Conservation (phyloP, 805 yeast species). For the Dipodascopsis uninucleata region DNA sequence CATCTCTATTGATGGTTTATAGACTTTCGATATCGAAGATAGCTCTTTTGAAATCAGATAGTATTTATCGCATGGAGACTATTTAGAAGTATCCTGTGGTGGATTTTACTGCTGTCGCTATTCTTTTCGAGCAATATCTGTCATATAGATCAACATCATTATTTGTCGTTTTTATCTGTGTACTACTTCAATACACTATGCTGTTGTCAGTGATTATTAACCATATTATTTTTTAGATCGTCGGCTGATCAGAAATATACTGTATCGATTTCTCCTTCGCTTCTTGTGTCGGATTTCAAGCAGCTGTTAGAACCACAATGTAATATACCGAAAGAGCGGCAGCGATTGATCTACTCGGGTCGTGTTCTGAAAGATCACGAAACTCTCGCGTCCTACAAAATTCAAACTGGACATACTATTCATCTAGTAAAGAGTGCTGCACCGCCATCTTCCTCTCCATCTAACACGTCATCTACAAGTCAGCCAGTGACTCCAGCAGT, state of each 20-base stretch:
- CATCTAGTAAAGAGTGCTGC: conserved; percentile 85
- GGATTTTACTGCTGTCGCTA: no score
- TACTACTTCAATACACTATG: neutral
- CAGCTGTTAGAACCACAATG: conserved; percentile 56
- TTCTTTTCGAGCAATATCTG: conserved; percentile 6
- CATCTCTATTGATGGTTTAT: neutral
- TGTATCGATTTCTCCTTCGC: conserved; percentile 49
- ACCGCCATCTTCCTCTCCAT: conserved; percentile 38
- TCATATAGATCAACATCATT: neutral
- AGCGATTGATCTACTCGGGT: conserved; percentile 89
- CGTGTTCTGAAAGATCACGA: conserved; percentile 85
- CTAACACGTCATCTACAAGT: conserved; percentile 32
- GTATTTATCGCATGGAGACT: neutral
- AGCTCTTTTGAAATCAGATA: neutral
- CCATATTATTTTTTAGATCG: no score
- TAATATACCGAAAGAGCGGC: conserved; percentile 70
- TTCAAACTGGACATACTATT: conserved; percentile 80
- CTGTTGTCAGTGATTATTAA: no score
- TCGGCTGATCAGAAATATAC: conserved; percentile 65
- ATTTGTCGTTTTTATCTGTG: neutral
- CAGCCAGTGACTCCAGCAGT: conserved; percentile 38
- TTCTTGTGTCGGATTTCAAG: conserved; percentile 68
- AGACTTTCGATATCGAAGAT: neutral
- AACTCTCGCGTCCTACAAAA: conserved; percentile 67
- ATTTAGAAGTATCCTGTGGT: neutral